Conservation (phyloP, 352 stramenopile species). For the Phytophthora uliginosa region DNA sequence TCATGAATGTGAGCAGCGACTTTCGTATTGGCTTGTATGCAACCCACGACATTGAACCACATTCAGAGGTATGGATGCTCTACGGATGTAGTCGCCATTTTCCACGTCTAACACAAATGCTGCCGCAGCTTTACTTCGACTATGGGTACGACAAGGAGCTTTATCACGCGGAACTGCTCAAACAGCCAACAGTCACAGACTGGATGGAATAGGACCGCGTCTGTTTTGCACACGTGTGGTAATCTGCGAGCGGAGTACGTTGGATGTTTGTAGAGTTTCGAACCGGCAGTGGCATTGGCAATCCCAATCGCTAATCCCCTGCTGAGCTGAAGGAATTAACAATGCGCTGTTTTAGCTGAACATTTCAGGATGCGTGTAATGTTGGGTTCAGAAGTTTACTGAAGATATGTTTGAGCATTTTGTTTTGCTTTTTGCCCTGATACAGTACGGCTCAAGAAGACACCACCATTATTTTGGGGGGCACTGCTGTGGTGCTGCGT, state of each 20-base stretch:
- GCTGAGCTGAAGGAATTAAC: not conserved
- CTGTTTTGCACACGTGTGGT: not conserved
- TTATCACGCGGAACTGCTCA: constrained; percentile 66
- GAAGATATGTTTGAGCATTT: not conserved
- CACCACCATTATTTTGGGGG: not conserved
- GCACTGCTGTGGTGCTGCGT: not conserved
- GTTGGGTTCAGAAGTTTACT: not conserved
- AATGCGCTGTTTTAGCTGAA: not conserved
- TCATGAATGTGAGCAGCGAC: constrained; percentile 94
- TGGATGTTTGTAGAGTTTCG: not conserved
- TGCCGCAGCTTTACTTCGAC: constrained; percentile 86
- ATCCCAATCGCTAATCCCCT: not conserved
- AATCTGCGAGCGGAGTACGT: not conserved
- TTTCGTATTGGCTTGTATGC: constrained; percentile 95
- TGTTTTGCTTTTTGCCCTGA: not conserved
- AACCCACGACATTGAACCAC: constrained; percentile 85
- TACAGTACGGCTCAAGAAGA: not conserved
- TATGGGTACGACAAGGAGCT: constrained; percentile 86
- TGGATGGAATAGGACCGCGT: constrained; percentile 63
- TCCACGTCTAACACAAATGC: not conserved
- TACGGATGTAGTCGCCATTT: not conserved
- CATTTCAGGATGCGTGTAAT: not conserved
- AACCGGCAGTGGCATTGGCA: not conserved
- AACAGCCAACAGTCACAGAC: constrained; percentile 65
- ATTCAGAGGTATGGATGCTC: constrained; percentile 76